phyloP scores from a whole-genome alignment of 179 eudicot species.

The Gypsophila paniculata region DNA sequence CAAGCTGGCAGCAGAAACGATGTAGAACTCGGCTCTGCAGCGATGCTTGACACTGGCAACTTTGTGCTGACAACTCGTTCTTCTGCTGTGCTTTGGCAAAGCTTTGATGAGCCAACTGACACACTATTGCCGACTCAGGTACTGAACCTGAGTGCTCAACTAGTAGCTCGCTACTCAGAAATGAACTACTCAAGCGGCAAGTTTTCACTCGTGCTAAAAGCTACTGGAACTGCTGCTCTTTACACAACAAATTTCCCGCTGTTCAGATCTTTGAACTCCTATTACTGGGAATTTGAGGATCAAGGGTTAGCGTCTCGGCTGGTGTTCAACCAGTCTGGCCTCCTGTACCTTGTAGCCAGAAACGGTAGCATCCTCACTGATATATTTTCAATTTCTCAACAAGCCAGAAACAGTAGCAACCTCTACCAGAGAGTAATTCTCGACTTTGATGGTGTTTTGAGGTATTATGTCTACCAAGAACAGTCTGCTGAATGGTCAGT shows the following conservation, averaged over 20 bases:
- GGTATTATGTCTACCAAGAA: slow-evolving; percentile 15
- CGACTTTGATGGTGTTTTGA: slow-evolving; percentile 24
- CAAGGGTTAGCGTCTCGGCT: background rate
- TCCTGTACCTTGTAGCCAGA: background rate
- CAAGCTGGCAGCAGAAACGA: background rate
- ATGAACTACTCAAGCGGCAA: slow-evolving; percentile 6
- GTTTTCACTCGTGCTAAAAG: background rate
- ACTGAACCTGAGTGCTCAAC: slow-evolving; percentile 3
- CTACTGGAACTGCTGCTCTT: background rate
- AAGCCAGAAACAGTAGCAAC: background rate
- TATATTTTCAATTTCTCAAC: background rate
- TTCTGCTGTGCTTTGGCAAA: slow-evolving; percentile 14
- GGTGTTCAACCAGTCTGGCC: slow-evolving; percentile 11
- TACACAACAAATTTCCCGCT: slow-evolving; percentile 14
- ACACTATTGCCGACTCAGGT: slow-evolving; percentile 18
- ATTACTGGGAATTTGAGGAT: background rate
- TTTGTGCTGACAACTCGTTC: slow-evolving; percentile 7
- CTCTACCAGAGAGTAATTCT: slow-evolving; percentile 23
- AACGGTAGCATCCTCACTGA: background rate
- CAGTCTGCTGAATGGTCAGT: slow-evolving; percentile 16
- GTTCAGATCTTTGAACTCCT: background rate
- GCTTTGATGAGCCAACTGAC: slow-evolving; percentile 21
- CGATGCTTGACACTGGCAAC: slow-evolving; percentile 22
- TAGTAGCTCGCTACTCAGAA: slow-evolving; percentile 10
- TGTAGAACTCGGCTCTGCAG: background rate